Base-by-base conservation (phyloP, 352 stramenopile species). In the Pythium scleroteichum region DNA sequence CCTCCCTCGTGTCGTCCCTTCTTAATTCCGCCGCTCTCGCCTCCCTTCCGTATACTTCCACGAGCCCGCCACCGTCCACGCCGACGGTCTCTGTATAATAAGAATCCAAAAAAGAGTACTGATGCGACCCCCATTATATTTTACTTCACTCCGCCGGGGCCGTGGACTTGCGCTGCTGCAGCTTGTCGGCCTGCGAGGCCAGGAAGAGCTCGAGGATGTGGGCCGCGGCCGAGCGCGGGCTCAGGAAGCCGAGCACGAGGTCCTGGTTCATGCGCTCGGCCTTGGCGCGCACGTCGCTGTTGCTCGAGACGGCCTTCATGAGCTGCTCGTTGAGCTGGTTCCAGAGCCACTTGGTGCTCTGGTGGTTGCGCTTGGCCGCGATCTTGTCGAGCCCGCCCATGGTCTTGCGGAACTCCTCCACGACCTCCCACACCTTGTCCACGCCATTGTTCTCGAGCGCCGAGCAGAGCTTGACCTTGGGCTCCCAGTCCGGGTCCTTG, bases 291-390 rank as follows among this genome's bases (percentile, higher is more conserved):
- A 89, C 78, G 12, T 72, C 55, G 33, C 51, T 47, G 64, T 75
- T 79, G 45, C 69, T 72, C 10, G 77, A 78, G 17, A 89, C 78
- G 2, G 76, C 75, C 32, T 72, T 64, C 80, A 92, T 88, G 41
- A 92, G 75, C 51, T 92, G 79, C 66, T 88, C 76, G 45, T 87
- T 84, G 27, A 92, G 65, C 49, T 90, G 78, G 58, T 88, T 90
- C 82, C 78, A 89, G 76, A 92, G 88, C 82, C 82, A 92, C 59
- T 88, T 90, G 27, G 80, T 87, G 56, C 75, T 87, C 70, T 92
- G 82, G 2, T 61, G 49, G 46, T 85, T 87, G 45, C 79, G 79
- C 64, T 92, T 92, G 26, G 71, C 56, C n/a, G 71, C 73, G 26
- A 92, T 84, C 79, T 92, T 90, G 61, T 75, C 70, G 3, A 82